A percentile compares a stretch with the other conserved stretches of the same genome.
Conservation (phyloP, 495 filamentous ascomycete species). For the Penicillium paradoxum region DNA sequence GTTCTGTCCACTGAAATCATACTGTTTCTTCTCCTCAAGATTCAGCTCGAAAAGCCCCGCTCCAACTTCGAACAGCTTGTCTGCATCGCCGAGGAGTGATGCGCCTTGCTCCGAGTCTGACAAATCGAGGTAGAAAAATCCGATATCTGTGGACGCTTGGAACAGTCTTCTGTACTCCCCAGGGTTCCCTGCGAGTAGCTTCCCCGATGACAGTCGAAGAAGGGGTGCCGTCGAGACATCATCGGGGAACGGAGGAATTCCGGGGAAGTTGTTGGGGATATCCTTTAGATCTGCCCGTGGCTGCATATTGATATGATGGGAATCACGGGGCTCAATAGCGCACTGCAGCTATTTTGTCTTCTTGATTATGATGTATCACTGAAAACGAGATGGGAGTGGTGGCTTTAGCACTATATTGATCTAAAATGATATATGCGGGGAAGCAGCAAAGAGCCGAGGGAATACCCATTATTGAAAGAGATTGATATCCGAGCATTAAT, state of each 20-base stretch:
- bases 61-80: slow-evolving; percentile 42
- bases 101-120: slow-evolving; percentile 32
- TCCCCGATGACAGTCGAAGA: slow-evolving; percentile 47
- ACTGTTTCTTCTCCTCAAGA: slow-evolving; percentile 50
- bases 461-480: background rate
- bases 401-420: background rate
- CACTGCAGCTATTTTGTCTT: background rate
- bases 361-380: too few relatives aligned
- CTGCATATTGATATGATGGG: background rate
- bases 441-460: slow-evolving; percentile 14
- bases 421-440: slow-evolving; percentile 15
- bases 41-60: slow-evolving; percentile 45
- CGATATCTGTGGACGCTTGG: slow-evolving; percentile 47
- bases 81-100: slow-evolving; percentile 39
- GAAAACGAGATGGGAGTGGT: background rate
- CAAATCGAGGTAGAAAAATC: slow-evolving; percentile 62
- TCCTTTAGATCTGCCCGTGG: background rate
- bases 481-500: background rate
- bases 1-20: slow-evolving; percentile 40
- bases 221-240: slow-evolving; percentile 52
- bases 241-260: slow-evolving; percentile 48
- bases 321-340: background rate
- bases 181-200: slow-evolving; percentile 38
- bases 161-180: slow-evolving; percentile 44
- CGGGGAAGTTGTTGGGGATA: slow-evolving; percentile 17